A percentile compares a stretch with the other conserved stretches of the same genome.
Evolutionary conservation across 257 asterid species (phyloP).

Genomic region (Leptodermis oblonga): DNA sequence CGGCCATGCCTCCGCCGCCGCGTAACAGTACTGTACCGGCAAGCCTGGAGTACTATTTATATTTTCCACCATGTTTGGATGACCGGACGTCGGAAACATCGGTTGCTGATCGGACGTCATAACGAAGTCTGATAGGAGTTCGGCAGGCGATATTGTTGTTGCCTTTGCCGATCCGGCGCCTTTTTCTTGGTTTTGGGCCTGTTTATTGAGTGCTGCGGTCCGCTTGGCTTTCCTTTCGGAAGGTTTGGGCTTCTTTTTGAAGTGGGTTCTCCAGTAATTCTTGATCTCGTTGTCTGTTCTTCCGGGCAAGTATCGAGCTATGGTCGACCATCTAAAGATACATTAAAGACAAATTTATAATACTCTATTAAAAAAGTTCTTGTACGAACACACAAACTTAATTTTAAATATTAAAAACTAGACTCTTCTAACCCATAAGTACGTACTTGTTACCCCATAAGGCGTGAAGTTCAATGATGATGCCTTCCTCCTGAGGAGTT

Average conservation of each 20-base stretch:
- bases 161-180: neutral
- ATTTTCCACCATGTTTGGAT: conserved; percentile 12
- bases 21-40: neutral
- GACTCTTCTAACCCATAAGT: too few relatives aligned
- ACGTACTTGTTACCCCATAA: conserved; percentile 47
- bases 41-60: neutral
- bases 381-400: too few relatives aligned
- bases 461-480: conserved; percentile 44
- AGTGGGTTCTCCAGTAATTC: conserved; percentile 40
- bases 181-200: neutral
- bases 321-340: conserved; percentile 41
- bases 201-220: neutral
- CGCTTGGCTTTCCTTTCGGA: conserved; percentile 15
- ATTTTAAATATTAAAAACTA: too few relatives aligned
- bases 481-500: conserved; percentile 44
- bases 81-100: too few relatives aligned
- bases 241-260: conserved; percentile 24
- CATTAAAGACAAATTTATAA: too few relatives aligned
- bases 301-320: conserved; percentile 42
- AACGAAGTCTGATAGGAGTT: conserved; percentile 5
- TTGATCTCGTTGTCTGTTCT: conserved; percentile 40
- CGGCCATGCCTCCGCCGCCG: conserved; percentile 19
- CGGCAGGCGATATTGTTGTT: neutral
- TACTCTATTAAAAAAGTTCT: too few relatives aligned
- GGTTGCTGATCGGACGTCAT: too few relatives aligned